A percentile compares a stretch with the other conserved stretches of the same genome.
Evolutionary conservation across 352 stramenopile species (phyloP).

Genomic region (Lagenidium giganteum): DNA sequence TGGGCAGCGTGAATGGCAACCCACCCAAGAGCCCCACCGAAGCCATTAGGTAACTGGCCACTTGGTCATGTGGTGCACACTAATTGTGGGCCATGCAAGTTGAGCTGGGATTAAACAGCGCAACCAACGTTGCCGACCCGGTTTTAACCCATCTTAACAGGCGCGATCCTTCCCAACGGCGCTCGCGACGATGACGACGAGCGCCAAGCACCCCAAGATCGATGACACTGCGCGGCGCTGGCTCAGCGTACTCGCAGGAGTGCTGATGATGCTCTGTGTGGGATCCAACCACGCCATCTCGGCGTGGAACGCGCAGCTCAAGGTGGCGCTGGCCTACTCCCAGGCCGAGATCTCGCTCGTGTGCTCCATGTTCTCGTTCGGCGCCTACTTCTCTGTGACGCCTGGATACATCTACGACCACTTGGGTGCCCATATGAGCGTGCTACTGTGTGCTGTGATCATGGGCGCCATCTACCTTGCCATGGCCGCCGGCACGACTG

Average conservation of each 20-base stretch:
- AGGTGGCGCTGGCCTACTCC: slow-evolving; percentile 46
- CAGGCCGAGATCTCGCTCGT: slow-evolving; percentile 71
- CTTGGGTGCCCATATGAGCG: slow-evolving; percentile 53
- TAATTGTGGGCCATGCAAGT: too few species aligned
- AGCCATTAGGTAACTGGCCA: too few species aligned
- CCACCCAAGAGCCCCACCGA: too few species aligned
- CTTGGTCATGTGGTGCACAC: too few species aligned
- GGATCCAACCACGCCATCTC: slow-evolving; percentile 78
- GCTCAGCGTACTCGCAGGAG: slow-evolving; percentile 40
- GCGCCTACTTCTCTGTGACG: slow-evolving; percentile 69
- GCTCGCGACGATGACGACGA: too few species aligned
- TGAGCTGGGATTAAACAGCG: too few species aligned
- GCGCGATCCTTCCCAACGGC: too few species aligned
- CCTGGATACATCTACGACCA: slow-evolving; percentile 63
- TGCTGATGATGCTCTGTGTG: slow-evolving; percentile 52
- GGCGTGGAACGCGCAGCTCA: slow-evolving; percentile 72
- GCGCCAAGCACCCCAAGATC: too few species aligned
- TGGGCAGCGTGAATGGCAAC: too few species aligned
- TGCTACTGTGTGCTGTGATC: slow-evolving; percentile 34
- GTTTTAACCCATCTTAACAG: too few species aligned
- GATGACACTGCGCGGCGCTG: slow-evolving; percentile 25
- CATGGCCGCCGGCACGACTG: slow-evolving; percentile 29
- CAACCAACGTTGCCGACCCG: too few species aligned
- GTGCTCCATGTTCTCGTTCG: slow-evolving; percentile 76
- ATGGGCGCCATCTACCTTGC: slow-evolving; percentile 38